Evolutionary conservation across 2,329 filamentous ascomycete genomes (phyloP).

Genomic region (Trichoderma sp.): DNA sequence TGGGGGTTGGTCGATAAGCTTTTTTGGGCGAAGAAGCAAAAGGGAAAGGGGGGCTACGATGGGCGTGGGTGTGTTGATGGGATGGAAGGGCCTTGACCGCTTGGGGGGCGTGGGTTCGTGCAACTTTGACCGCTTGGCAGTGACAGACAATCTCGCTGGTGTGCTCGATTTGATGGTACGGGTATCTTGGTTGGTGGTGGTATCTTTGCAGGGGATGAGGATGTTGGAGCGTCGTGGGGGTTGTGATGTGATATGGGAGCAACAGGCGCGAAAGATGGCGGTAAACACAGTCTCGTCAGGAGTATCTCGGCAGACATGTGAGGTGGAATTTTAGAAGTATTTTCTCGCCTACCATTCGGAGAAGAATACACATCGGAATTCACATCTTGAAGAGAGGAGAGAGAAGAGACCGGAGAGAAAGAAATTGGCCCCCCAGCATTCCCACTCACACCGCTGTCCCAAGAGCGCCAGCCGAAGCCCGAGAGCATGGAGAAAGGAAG

Average conservation of each 20-base stretch:
- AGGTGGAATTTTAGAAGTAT: background rate
- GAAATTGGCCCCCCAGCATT: background rate
- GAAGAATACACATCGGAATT: background rate
- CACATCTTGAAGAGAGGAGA: background rate
- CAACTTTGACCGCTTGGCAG: background rate
- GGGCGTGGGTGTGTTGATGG: background rate
- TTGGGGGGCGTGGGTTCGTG: background rate
- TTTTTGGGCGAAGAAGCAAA: background rate
- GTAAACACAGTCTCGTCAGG: background rate
- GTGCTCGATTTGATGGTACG: background rate
- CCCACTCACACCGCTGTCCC: background rate
- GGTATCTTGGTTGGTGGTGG: background rate
- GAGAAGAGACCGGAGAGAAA: background rate
- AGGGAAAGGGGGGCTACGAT: background rate
- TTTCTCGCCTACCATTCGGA: background rate
- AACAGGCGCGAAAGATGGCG: background rate
- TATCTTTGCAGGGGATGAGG: background rate
- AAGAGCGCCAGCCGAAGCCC: no score
- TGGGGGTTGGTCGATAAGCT: background rate
- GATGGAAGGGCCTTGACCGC: background rate
- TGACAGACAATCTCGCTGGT: background rate
- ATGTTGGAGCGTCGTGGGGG: background rate
- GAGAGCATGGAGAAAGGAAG: background rate
- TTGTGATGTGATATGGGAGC: background rate
- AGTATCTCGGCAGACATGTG: background rate